These are phyloP conservation scores for Rhazya stricta DNA, from an alignment of 257 asterid species.

Conservation along the genomic window DNA sequence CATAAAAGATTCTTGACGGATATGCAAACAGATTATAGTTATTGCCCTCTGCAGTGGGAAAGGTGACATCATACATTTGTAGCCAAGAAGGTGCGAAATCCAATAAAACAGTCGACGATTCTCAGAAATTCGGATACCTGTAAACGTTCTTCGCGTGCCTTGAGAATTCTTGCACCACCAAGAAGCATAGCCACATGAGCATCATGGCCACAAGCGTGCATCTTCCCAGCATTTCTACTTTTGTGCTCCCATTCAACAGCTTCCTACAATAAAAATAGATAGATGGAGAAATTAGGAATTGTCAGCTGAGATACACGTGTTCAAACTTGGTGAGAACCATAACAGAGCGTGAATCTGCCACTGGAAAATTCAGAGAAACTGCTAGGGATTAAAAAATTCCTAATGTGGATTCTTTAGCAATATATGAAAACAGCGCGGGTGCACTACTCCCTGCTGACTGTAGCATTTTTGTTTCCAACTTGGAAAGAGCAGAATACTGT, in stretches of 20 bases:
- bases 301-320: not conserved
- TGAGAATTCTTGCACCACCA: slow-evolving; percentile 31
- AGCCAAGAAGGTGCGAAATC: not conserved
- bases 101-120: slow-evolving; percentile 17
- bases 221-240: slow-evolving; percentile 26
- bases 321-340: not conserved
- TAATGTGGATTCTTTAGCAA: too few relatives aligned
- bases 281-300: not conserved
- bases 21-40: too few relatives aligned
- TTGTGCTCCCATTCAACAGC: slow-evolving; percentile 32
- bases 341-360: not conserved
- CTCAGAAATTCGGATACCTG: slow-evolving; percentile 12
- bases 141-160: slow-evolving; percentile 19
- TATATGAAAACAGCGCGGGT: too few relatives aligned
- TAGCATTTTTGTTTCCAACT: too few relatives aligned
- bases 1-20: not conserved
- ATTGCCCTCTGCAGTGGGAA: slow-evolving; percentile 7
- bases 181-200: slow-evolving; percentile 39
- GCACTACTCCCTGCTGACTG: too few relatives aligned
- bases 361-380: too few relatives aligned
- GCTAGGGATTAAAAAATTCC: too few relatives aligned
- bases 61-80: slow-evolving; percentile 5
- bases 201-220: slow-evolving; percentile 41
- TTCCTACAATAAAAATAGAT: slow-evolving; percentile 16
- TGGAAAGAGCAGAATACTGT: not conserved